phyloP scores from a whole-genome alignment of 1,284 basidiomycete species.

The Ustilago cynodontis region DNA sequence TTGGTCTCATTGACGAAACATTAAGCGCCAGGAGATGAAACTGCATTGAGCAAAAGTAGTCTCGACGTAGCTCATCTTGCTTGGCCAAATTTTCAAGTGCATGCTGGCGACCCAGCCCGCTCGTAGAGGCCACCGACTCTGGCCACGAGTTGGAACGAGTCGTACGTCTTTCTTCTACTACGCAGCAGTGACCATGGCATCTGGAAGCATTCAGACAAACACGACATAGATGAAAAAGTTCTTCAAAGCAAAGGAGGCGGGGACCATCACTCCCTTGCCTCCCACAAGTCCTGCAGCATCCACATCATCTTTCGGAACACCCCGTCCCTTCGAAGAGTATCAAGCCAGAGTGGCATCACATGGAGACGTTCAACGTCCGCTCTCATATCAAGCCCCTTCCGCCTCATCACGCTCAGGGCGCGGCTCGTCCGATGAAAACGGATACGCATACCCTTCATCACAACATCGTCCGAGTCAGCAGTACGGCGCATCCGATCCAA shows the following conservation, averaged over 20 bases:
- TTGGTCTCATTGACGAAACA: not conserved
- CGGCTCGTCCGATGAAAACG: slow-evolving; percentile 21
- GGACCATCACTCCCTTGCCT: slow-evolving; percentile 50
- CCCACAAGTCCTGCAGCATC: slow-evolving; percentile 24
- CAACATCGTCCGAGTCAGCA: slow-evolving; percentile 38
- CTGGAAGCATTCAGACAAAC: not conserved
- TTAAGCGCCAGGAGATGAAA: not conserved
- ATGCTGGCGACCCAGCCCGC: too few species aligned
- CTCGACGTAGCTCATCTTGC: not conserved
- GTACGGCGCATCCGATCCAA: slow-evolving; percentile 4
- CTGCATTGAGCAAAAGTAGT: not conserved
- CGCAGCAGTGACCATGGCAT: slow-evolving; percentile 19
- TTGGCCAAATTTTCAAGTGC: not conserved
- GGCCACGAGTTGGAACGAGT: not conserved
- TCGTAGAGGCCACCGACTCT: too few species aligned
- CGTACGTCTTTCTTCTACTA: not conserved
- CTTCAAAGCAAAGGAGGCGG: slow-evolving; percentile 48
- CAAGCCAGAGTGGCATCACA: slow-evolving; percentile 37
- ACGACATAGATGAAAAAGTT: slow-evolving; percentile 44
- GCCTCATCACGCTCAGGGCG: slow-evolving; percentile 19
- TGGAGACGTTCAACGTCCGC: slow-evolving; percentile 17
- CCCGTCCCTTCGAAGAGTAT: slow-evolving; percentile 43
- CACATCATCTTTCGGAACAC: slow-evolving; percentile 36
- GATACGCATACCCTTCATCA: slow-evolving; percentile 16
- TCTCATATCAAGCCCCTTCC: slow-evolving; percentile 26